phyloP scores from a whole-genome alignment of 805 yeast species.

The Candida loeiensis region DNA sequence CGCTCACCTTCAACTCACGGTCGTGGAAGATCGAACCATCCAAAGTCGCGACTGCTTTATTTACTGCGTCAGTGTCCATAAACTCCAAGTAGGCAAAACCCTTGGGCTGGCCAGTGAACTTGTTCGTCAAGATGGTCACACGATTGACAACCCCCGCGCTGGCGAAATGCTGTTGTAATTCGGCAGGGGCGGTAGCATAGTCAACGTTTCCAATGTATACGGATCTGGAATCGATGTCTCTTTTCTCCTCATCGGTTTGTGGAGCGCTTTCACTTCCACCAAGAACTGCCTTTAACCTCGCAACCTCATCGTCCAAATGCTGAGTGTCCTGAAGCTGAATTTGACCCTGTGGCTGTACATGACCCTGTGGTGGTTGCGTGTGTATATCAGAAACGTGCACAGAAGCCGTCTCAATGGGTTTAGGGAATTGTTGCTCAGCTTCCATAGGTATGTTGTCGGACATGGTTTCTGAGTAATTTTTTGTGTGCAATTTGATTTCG shows the following conservation, averaged over 20 bases:
- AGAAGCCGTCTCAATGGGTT: not conserved
- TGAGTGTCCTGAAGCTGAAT: constrained; percentile 6
- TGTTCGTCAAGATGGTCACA: constrained; percentile 73
- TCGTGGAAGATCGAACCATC: constrained; percentile 67
- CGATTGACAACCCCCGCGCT: constrained; percentile 71
- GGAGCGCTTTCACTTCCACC: constrained; percentile 16
- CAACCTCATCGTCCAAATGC: constrained; percentile 12
- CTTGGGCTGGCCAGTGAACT: constrained; percentile 74
- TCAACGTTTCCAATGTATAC: constrained; percentile 85
- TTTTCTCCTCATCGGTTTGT: constrained; percentile 44
- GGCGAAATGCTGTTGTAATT: constrained; percentile 70
- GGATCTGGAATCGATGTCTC: constrained; percentile 72
- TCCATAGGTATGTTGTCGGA: constrained; percentile 30
- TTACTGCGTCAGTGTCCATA: constrained; percentile 60
- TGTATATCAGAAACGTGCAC: constrained; percentile 6
- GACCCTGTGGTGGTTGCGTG: constrained; percentile 2
- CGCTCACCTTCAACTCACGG: constrained; percentile 66
- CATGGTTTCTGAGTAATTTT: constrained; percentile 16
- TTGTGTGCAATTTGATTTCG: not conserved
- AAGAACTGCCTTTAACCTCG: constrained; percentile 13
- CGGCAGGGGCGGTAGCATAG: constrained; percentile 73
- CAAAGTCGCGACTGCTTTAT: constrained; percentile 56
- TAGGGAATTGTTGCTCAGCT: constrained; percentile 15
- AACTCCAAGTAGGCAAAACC: constrained; percentile 89
- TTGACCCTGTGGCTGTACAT: not conserved